Conservation (phyloP, 2,329 filamentous ascomycete species). For the Phialophora tarda region DNA sequence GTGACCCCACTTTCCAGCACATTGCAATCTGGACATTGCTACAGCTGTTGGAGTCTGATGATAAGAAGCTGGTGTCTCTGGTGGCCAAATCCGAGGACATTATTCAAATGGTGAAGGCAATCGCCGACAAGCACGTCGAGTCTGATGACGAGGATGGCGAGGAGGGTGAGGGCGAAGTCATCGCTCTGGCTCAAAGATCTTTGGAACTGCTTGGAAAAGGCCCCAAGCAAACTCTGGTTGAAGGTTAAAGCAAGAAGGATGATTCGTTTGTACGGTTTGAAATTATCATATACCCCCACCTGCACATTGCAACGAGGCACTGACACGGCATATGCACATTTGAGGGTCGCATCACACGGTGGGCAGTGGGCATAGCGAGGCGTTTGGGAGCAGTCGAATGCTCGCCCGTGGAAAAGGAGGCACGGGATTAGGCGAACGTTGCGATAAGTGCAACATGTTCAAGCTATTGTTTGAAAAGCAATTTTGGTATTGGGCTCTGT, state of each 20-base stretch:
- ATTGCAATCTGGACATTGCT: slow-evolving; percentile 98
- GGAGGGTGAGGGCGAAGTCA: slow-evolving; percentile 90
- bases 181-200: slow-evolving; percentile 86
- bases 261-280: slow-evolving; percentile 14
- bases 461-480: slow-evolving; percentile 10
- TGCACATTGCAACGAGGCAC: slow-evolving; percentile 28
- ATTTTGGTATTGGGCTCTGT: slow-evolving; percentile 6
- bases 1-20: slow-evolving; percentile 97
- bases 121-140: slow-evolving; percentile 86
- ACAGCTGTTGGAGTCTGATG: slow-evolving; percentile 93
- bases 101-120: slow-evolving; percentile 87
- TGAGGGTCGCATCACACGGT: slow-evolving; percentile 23
- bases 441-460: slow-evolving; percentile 1
- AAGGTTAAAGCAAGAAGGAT: slow-evolving; percentile 61
- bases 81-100: slow-evolving; percentile 92
- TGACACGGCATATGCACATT: slow-evolving; percentile 23
- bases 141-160: slow-evolving; percentile 85
- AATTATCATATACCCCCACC: slow-evolving; percentile 34
- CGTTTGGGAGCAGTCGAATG: slow-evolving; percentile 22
- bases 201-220: slow-evolving; percentile 82
- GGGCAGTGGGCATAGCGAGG: slow-evolving; percentile 35
- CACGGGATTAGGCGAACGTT: neutral
- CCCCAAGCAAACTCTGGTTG: slow-evolving; percentile 77
- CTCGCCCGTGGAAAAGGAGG: neutral
- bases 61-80: slow-evolving; percentile 82